Evolutionary conservation across 2,329 filamentous ascomycete genomes (phyloP), one percentile per base, ranked within the genome.

Genomic region (Aureobasidium sp.): DNA sequence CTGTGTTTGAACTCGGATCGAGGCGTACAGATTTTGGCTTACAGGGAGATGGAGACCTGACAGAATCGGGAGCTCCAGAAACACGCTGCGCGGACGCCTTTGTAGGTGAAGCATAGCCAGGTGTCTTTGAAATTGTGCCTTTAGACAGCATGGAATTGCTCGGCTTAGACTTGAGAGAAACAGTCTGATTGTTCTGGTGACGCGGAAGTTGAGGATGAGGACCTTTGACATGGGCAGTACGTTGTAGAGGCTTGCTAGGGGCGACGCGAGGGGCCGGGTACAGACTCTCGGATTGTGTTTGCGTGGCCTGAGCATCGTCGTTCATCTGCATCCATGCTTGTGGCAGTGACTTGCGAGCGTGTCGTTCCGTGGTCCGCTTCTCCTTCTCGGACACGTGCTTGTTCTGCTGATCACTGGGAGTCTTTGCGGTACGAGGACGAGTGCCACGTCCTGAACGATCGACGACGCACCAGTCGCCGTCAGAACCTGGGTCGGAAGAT

Each of bases 281-380:
- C 3, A n/a, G 21, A 8, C 37, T 22, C 17, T 48, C 44, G 19
- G 32, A 11, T 5, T 14, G 16, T 3, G n/a, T 3, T 1, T 17
- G 32, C 3, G 11, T 4, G 6, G 32, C 6, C 22, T 37, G 44
- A 16, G 12, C 34, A 21, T 49, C 34, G 3, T 30, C 29, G 34
- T 49, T 19, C 24, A 29, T 30, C 22, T 39, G 19, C 37, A 62
- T 51, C 64, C 64, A 65, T 25, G 55, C 58, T n/a, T 56, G 56
- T 5, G 64, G 64, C 27, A 65, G 42, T 25, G 59, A 54, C 34
- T 58, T 59, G 25, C 63, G 61, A 58, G 17, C 55, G 50, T 59
- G 59, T 16, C 58, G 58, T n/a, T 61, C 62, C 17, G 32, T 41
- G 10, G 56, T 35, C 12, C 55, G 51, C 44, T 57, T 56, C 5